Evolutionary conservation across 1,139 yeast species (phyloP).

Genomic region (Taphrina pruni): DNA sequence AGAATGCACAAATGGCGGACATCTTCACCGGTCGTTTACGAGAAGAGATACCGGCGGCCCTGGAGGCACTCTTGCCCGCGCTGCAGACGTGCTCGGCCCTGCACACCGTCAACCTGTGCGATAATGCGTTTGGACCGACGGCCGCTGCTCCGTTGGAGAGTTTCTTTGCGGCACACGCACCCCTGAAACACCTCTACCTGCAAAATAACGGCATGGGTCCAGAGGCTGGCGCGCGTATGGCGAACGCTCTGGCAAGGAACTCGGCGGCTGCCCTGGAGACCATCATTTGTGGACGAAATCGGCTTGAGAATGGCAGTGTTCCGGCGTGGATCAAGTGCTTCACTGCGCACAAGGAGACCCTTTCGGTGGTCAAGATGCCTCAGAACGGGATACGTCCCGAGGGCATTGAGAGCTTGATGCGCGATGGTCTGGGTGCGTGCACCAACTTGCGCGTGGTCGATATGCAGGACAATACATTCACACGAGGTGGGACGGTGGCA

Average conservation of each 20-base stretch:
- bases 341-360: slow-evolving; percentile 69
- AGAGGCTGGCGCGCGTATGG: slow-evolving; percentile 92
- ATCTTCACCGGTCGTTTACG: slow-evolving; percentile 92
- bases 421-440: slow-evolving; percentile 71
- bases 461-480: slow-evolving; percentile 93
- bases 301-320: slow-evolving; percentile 92
- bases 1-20: slow-evolving; percentile 83
- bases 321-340: slow-evolving; percentile 65
- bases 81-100: slow-evolving; percentile 71
- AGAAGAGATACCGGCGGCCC: slow-evolving; percentile 89
- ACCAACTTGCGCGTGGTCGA: slow-evolving; percentile 71
- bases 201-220: slow-evolving; percentile 99
- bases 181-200: slow-evolving; percentile 81
- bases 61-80: slow-evolving; percentile 73
- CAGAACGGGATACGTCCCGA: slow-evolving; percentile 97
- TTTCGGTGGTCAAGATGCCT: slow-evolving; percentile 77
- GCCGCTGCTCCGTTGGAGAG: slow-evolving; percentile 87
- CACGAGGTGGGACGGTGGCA: slow-evolving; percentile 78
- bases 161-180: slow-evolving; percentile 74
- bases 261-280: slow-evolving; percentile 83
- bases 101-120: slow-evolving; percentile 80
- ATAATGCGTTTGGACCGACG: slow-evolving; percentile 95
- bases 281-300: slow-evolving; percentile 93
- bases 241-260: slow-evolving; percentile 76
- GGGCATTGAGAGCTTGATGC: slow-evolving; percentile 78